Base-by-base conservation (phyloP, 1,284 basidiomycete species). In the Leccinum angustisporum region DNA sequence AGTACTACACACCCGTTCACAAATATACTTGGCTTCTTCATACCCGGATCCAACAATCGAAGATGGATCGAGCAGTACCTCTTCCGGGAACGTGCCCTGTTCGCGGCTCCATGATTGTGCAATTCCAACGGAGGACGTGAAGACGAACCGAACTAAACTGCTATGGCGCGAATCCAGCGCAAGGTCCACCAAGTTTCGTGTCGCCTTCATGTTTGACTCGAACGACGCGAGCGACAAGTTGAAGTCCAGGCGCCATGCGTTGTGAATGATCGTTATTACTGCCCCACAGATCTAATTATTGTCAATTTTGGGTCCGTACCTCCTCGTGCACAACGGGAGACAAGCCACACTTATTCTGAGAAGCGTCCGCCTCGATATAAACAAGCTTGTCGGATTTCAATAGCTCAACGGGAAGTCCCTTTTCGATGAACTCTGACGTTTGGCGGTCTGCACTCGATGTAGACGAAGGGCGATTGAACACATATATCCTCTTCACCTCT, bases 311-410 rank as follows among this genome's bases (percentile, higher is more conserved):
- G 50, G 16, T 4, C 21, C 9, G 4, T 33, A 10, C 27, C 27
- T 27, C 27, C 27, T 27, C 27, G 27, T 27, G 27, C 4, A 11
- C 1, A 31, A 9, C 25, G 5, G 60, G 38, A 5, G 64, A 48
- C 11, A 63, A 48, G 21, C 60, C 63, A 52, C 62, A 62, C 6
- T 14, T 54, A 8, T 48, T 31, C 34, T 40, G 40, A 34, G 62
- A 65, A 21, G 54, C 64, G 50, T 65, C 64, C 0, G 64, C 54
- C 34, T 54, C 60, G 14, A 65, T 10, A 38, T 66, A 65, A 6
- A 63, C 40, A 18, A 27, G 27, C 5, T 27, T 27, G 27, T 27
- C 27, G 27, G 50, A 63, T 30, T 48, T 43, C 51, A 66, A 54
- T 11, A 66, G 34, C 16, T 27, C 27, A 27, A 27, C 27, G 27